Evolutionary conservation across 2,329 filamentous ascomycete species (phyloP), one percentile per base, ranked within the genome.

Genomic region (Fusarium solani-melongenae): DNA sequence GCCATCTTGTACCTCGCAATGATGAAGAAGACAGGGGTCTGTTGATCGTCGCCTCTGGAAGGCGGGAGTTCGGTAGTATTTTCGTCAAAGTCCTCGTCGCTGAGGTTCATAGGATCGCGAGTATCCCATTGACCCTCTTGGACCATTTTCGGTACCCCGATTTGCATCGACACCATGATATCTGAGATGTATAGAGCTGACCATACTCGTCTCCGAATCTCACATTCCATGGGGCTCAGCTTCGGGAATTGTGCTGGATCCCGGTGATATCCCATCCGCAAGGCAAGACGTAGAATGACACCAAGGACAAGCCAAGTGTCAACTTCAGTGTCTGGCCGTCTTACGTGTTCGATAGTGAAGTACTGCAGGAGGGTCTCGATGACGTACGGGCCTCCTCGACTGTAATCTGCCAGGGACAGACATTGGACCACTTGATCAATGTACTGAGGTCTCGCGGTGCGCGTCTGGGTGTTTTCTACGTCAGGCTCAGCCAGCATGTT

Each of bases 121-220:
- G 62, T 69, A 10, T 69, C 66, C 49, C 62, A 69, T 17, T 57
- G 39, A 1, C 57, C 39, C n/a, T 69, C 66, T 14, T 62, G 24
- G 9, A 69, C 31, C 57, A 66, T 58, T 14, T 58, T 60, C 4
- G 62, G 62, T 7, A 51, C 56, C 2, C 66, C 66, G 27, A 66
- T n/a, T 44, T 69, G 62, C 49, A 66, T 57, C 5, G 66, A 56
- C 5, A 51, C 17, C 49, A 62, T 36, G 5, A 62, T 22, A 31
- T 69, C 66, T 2, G 44, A 34, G 2, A 58, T 41, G n/a, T 62
- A 62, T 0, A 69, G 41, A 5, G 34, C 44, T 6, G 56, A 10
- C 66, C 66, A 69, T 9, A 66, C 17, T 3, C 66, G 66, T 14
- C 66, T 51, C 27, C 66, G 58, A 34, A 69, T 69, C 15, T 69